A percentile compares a stretch with the other conserved stretches of the same genome.
phyloP scores from a whole-genome alignment of 2,329 filamentous ascomycete species.

The Domatiomyces catenatus region DNA sequence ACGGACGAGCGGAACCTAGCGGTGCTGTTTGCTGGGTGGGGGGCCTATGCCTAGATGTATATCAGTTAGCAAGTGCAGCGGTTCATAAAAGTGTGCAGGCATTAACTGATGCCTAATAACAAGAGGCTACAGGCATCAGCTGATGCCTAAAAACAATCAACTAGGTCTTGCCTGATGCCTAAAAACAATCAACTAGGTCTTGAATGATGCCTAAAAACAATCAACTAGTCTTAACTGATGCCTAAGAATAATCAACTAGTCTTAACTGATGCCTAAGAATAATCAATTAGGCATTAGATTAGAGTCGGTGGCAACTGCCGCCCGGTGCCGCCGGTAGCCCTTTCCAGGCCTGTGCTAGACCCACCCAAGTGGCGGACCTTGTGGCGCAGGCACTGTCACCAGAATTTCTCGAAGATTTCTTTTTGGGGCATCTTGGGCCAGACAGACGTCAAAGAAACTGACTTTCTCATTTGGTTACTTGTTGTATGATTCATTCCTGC shows the following conservation, averaged over 20 bases:
- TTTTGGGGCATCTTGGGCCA: neutral
- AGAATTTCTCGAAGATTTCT: neutral
- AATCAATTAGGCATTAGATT: too few relatives aligned
- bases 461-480: neutral
- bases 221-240: too few relatives aligned
- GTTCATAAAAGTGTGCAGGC: too few relatives aligned
- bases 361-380: neutral
- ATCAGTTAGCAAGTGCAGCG: neutral
- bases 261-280: too few relatives aligned
- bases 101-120: too few relatives aligned
- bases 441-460: neutral
- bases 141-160: too few relatives aligned
- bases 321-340: neutral
- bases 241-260: too few relatives aligned
- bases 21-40: slow-evolving; percentile 62
- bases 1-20: slow-evolving; percentile 86
- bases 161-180: too few relatives aligned
- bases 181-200: too few relatives aligned
- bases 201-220: too few relatives aligned
- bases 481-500: neutral
- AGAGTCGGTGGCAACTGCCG: too few relatives aligned
- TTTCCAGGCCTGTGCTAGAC: neutral
- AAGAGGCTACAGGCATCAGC: neutral
- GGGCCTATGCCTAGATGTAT: slow-evolving; percentile 29
- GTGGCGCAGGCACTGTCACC: neutral